These are phyloP conservation scores for Salvia sclarea DNA, from an alignment of 305 asterid genomes.

Conservation along the genomic window DNA sequence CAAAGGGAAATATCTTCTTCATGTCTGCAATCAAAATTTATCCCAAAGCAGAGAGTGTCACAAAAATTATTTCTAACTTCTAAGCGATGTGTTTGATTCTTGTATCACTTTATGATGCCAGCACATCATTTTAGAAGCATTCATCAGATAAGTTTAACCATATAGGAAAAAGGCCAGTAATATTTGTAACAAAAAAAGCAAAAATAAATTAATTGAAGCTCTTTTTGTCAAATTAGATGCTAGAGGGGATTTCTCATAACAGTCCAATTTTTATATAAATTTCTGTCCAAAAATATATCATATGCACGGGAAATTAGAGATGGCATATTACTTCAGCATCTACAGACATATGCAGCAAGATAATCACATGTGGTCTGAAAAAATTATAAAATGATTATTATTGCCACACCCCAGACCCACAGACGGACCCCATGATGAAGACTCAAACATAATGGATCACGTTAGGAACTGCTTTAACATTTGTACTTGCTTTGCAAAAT, in stretches of 20 bases:
- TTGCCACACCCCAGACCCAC: not conserved
- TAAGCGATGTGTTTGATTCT: conserved; percentile 1
- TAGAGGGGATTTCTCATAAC: not conserved
- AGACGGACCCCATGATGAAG: not conserved
- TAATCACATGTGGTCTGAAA: not conserved
- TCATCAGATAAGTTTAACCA: conserved; percentile 7
- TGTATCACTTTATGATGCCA: not conserved
- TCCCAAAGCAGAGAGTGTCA: conserved; percentile 22
- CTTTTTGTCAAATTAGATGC: not conserved
- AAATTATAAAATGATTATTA: not conserved
- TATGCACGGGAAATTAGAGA: not conserved
- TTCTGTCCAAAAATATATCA: not conserved
- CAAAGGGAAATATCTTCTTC: conserved; percentile 82
- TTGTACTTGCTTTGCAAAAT: not conserved
- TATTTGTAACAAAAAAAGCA: too few species aligned
- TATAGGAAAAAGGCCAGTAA: conserved; percentile 21
- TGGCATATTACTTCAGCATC: not conserved
- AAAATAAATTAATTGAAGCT: too few species aligned
- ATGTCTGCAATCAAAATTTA: conserved; percentile 56
- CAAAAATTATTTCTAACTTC: conserved; percentile 14
- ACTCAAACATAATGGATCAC: not conserved
- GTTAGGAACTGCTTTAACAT: not conserved
- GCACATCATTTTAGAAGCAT: conserved; percentile 15
- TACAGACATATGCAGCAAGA: conserved; percentile 1
- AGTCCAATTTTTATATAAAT: not conserved